Percentiles rank a stretch among this genome's conserved stretches.
phyloP scores from a whole-genome alignment of 2,329 filamentous ascomycete species.

The Pseudovirgaria hyperparasitica region DNA sequence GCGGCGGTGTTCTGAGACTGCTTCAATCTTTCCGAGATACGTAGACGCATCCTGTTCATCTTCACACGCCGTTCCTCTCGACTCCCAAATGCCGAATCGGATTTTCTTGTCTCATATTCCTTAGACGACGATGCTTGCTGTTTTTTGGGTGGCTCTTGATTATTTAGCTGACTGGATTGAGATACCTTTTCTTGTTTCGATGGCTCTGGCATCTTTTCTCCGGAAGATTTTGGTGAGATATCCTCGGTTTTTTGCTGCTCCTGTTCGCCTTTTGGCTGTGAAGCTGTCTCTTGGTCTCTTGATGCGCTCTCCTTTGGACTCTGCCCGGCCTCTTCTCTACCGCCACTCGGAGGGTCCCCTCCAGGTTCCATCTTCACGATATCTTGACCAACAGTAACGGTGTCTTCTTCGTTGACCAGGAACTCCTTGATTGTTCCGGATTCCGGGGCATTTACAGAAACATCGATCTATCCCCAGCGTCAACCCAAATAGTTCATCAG shows the following conservation, averaged over 20 bases:
- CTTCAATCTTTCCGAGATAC: slow-evolving; percentile 95
- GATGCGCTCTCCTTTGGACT: slow-evolving; percentile 49
- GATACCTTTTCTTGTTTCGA: slow-evolving; percentile 26
- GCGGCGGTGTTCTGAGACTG: slow-evolving; percentile 98
- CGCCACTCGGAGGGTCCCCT: slow-evolving; percentile 36
- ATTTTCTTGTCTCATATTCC: slow-evolving; percentile 23
- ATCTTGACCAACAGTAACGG: slow-evolving; percentile 87
- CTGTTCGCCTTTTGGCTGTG: slow-evolving; percentile 39
- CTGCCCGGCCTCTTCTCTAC: slow-evolving; percentile 40
- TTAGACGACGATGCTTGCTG: slow-evolving; percentile 19
- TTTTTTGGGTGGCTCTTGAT: slow-evolving; percentile 21
- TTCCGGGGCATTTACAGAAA: slow-evolving; percentile 87
- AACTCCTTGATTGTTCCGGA: slow-evolving; percentile 87
- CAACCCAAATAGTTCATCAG: not conserved
- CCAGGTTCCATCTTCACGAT: slow-evolving; percentile 71
- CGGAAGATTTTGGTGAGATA: slow-evolving; percentile 16
- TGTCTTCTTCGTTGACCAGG: slow-evolving; percentile 86
- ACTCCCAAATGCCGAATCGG: slow-evolving; percentile 43
- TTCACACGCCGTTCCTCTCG: slow-evolving; percentile 89
- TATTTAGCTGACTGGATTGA: slow-evolving; percentile 29
- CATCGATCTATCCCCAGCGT: slow-evolving; percentile 58
- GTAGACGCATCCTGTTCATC: slow-evolving; percentile 99
- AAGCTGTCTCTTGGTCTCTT: slow-evolving; percentile 43
- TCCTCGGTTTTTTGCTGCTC: slow-evolving; percentile 26
- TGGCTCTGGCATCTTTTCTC: slow-evolving; percentile 23